phyloP scores from a whole-genome alignment of 768 basidiomycete genomes.

The Collybia nuda region DNA sequence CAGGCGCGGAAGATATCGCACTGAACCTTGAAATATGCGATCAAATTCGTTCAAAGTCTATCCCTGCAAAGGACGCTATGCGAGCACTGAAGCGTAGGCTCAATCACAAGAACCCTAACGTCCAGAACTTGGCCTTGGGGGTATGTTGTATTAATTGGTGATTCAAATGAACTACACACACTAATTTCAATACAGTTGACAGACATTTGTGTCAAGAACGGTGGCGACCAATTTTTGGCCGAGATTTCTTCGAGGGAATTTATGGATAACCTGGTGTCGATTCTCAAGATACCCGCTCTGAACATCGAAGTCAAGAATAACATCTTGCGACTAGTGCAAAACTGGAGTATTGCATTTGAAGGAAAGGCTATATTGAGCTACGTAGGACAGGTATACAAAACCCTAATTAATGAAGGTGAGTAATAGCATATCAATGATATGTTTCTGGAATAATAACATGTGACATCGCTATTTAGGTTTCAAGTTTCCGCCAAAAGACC shows the following conservation, averaged over 20 bases:
- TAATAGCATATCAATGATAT: conserved; percentile 12
- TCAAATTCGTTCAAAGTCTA: conserved; percentile 90
- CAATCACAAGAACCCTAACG: conserved; percentile 94
- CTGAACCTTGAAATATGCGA: conserved; percentile 95
- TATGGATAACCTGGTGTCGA: conserved; percentile 89
- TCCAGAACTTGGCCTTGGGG: conserved; percentile 82
- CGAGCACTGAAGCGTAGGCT: conserved; percentile 84
- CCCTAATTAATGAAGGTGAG: conserved; percentile 72
- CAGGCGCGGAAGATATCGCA: conserved; percentile 86
- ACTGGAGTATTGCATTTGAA: conserved; percentile 91
- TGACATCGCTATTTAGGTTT: conserved; percentile 49
- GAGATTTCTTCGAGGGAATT: conserved; percentile 90
- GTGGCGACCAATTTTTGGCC: conserved; percentile 85
- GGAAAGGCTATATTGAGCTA: conserved; percentile 74
- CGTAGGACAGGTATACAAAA: conserved; percentile 78
- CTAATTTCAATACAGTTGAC: conserved; percentile 54
- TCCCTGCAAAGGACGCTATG: conserved; percentile 84
- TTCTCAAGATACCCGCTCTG: conserved; percentile 74
- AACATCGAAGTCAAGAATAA: conserved; percentile 83
- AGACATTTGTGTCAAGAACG: conserved; percentile 95
- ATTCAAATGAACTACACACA: conserved; percentile 1
- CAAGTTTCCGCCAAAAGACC: conserved; percentile 82
- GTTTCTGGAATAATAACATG: neutral
- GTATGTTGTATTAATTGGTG: conserved; percentile 46
- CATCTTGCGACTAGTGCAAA: conserved; percentile 81